Evolutionary conservation across 2,329 filamentous ascomycete genomes (phyloP), one percentile per base, ranked within the genome.

Genomic region (Sporothrix dimorphospora): DNA sequence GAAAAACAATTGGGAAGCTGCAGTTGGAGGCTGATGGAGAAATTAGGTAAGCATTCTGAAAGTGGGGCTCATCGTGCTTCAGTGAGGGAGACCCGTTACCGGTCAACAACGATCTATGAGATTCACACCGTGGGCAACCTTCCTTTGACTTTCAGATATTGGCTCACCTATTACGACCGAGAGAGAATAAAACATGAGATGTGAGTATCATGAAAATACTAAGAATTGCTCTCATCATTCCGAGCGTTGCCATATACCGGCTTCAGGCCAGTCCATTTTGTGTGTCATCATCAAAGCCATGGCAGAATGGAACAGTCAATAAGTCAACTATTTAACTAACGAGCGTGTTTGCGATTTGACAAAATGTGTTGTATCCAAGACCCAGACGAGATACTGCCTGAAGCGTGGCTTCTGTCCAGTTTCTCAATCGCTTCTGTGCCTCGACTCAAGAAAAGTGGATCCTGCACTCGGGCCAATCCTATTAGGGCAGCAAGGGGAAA

Each of bases 1-100:
- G 71, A 72, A 72, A 72, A 72, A 72, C 71, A 72, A 72, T 72
- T 72, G 65, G 63, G 70, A 65, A 70, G 51, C 67, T 59, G 65
- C 40, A 27, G 51, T 47, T 40, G 14, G n/a, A 21, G 51, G 59
- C 11, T 30, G 70, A 21, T 14, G 8, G 16, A 55, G 21, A 49
- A 24, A 49, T 49, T 72, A 69, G 49, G 53, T 57, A 27, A 68
- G 53, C 40, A n/a, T 14, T n/a, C 4, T 14, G 11, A 16, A 38
- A 66, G 63, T 66, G n/a, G n/a, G n/a, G n/a, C n/a, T n/a, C n/a
- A n/a, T n/a, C n/a, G n/a, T n/a, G n/a, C n/a, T n/a, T n/a, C n/a
- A n/a, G n/a, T n/a, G n/a, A n/a, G n/a, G n/a, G n/a, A n/a, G n/a
- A n/a, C n/a, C n/a, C n/a, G n/a, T n/a, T n/a, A n/a, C n/a, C n/a